These are phyloP conservation scores for Limtongozyma cylindracea DNA, from an alignment of 805 yeast genomes.

Conservation along the genomic window DNA sequence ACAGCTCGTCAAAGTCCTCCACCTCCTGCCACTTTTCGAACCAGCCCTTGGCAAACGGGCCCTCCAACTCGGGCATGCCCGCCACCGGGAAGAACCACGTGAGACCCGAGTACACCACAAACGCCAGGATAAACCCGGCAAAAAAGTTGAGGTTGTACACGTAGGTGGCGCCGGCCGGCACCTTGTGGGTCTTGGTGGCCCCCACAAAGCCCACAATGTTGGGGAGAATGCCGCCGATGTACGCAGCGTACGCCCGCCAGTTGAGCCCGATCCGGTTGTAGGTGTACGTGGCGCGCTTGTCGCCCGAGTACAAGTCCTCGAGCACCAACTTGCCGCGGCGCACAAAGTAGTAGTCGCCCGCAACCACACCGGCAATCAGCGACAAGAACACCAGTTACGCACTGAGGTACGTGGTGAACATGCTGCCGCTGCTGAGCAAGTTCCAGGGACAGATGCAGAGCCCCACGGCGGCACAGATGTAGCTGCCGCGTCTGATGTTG, in stretches of 20 bases:
- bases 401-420: slow-evolving; percentile 55
- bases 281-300: slow-evolving; percentile 19
- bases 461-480: slow-evolving; percentile 48
- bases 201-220: slow-evolving; percentile 78
- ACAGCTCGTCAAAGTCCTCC: slow-evolving; percentile 27
- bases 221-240: slow-evolving; percentile 57
- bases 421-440: slow-evolving; percentile 21
- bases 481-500: slow-evolving; percentile 63
- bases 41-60: slow-evolving; percentile 29
- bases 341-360: slow-evolving; percentile 20
- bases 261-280: slow-evolving; percentile 41
- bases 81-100: slow-evolving; percentile 25
- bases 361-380: slow-evolving; percentile 58
- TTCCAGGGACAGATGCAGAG: slow-evolving; percentile 69
- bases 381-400: slow-evolving; percentile 70
- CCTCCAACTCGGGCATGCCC: slow-evolving; percentile 7
- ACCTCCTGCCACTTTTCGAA: slow-evolving; percentile 35
- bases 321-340: slow-evolving; percentile 48
- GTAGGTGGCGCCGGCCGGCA: slow-evolving; percentile 55
- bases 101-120: slow-evolving; percentile 24
- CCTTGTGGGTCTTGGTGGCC: slow-evolving; percentile 34
- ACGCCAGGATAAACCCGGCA: slow-evolving; percentile 43
- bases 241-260: slow-evolving; percentile 71
- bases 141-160: slow-evolving; percentile 57
- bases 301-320: slow-evolving; percentile 32